Conservation (phyloP, 306 rosid species). For the Gastrolobium villosum region DNA sequence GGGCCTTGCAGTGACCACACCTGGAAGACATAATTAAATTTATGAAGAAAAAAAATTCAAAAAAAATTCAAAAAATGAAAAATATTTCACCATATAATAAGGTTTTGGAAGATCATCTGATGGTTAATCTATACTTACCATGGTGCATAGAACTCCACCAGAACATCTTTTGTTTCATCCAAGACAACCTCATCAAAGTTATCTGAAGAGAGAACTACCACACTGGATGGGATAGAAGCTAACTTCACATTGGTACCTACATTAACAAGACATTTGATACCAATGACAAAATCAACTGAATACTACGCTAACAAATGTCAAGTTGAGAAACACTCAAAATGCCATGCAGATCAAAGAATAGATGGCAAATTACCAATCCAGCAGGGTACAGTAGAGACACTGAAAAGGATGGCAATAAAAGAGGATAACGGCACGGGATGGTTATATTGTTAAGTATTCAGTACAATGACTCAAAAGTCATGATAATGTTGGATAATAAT, state of each 20-base stretch:
- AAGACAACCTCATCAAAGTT: slow-evolving; percentile 79
- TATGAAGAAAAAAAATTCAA: slow-evolving; percentile 9
- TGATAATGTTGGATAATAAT: slow-evolving; percentile 3
- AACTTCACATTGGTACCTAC: slow-evolving; percentile 92
- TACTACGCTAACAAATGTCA: background rate
- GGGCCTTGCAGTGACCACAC: slow-evolving; percentile 97
- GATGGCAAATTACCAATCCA: background rate
- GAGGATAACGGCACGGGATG: slow-evolving; percentile 1
- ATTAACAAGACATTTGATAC: slow-evolving; percentile 41
- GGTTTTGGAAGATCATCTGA: slow-evolving; percentile 20
- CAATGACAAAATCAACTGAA: slow-evolving; percentile 36
- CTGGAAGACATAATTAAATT: slow-evolving; percentile 55
- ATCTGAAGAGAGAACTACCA: slow-evolving; percentile 67
- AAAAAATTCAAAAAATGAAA: slow-evolving; percentile 20
- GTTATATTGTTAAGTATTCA: slow-evolving; percentile 1
- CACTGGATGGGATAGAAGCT: slow-evolving; percentile 71
- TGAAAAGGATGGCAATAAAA: slow-evolving; percentile 7
- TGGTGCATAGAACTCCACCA: slow-evolving; percentile 96
- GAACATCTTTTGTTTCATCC: slow-evolving; percentile 83
- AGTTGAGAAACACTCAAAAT: slow-evolving; percentile 17
- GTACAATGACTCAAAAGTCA: slow-evolving; percentile 19
- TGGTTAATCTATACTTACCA: slow-evolving; percentile 63
- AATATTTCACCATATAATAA: background rate
- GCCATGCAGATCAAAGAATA: slow-evolving; percentile 25
- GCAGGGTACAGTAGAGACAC: background rate